Conservation (phyloP, 345 rosid genomes). For the Eucalyptus coolabah region DNA sequence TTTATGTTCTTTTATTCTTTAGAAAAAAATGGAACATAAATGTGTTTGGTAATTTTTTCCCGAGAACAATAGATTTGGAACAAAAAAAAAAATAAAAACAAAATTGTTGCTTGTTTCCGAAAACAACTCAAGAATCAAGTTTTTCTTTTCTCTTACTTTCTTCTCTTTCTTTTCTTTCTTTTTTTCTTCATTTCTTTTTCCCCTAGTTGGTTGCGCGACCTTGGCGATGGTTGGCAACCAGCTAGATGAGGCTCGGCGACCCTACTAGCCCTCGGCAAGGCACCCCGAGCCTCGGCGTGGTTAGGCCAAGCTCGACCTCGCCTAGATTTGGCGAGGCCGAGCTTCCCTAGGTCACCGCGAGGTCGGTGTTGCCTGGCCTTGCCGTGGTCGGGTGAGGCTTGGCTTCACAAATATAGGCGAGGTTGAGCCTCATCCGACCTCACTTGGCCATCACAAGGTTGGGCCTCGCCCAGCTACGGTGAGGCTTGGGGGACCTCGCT, state of each 20-base stretch:
- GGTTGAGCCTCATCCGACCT: accelerated
- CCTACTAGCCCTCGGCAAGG: accelerated
- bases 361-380: accelerated
- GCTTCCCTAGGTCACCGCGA: accelerated
- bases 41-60: accelerated
- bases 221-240: accelerated
- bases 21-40: accelerated
- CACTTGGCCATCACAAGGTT: accelerated
- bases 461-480: accelerated
- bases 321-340: accelerated
- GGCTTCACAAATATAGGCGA: accelerated
- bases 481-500: no score
- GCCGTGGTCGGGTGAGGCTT: accelerated
- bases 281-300: accelerated
- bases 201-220: accelerated
- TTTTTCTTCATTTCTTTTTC: no score
- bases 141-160: no score
- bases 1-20: accelerated
- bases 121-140: no score
- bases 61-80: no score
- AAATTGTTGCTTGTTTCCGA: no score
- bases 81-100: no score
- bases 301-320: accelerated
- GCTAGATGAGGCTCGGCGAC: accelerated
- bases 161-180: no score